Evolutionary conservation across 1,139 yeast species (phyloP).

Genomic region (Magnusiomyces tetraspermus): DNA sequence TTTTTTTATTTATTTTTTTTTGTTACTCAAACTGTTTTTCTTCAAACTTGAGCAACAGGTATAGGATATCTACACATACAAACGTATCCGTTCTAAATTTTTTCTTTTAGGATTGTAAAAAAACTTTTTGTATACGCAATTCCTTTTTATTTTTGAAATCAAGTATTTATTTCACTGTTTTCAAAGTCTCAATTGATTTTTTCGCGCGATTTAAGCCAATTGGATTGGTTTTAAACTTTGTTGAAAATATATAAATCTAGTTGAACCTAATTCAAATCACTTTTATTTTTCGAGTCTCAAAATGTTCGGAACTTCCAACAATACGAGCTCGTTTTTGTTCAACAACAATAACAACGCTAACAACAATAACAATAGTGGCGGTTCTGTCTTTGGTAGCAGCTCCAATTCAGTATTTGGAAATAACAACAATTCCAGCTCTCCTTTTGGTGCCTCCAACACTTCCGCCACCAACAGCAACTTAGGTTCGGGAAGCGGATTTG

Average conservation of each 20-base stretch:
- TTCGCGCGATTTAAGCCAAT: no score
- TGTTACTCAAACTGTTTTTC: neutral
- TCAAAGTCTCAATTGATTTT: no score
- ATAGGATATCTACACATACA: neutral
- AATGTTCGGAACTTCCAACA: neutral
- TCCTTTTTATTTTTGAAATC: neutral
- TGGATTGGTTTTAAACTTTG: neutral
- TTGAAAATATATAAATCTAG: neutral
- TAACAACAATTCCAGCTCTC: constrained; percentile 17
- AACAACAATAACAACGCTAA: constrained; percentile 14
- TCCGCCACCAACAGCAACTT: constrained; percentile 19
- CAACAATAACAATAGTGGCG: constrained; percentile 15
- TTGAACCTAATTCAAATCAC: no score
- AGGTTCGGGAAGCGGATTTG: neutral
- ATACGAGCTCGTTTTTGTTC: neutral
- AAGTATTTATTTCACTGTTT: neutral
- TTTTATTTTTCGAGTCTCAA: neutral
- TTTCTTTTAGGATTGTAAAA: no score
- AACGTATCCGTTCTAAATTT: neutral
- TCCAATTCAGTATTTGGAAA: constrained; percentile 20
- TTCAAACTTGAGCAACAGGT: neutral
- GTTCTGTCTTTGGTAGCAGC: constrained; percentile 21
- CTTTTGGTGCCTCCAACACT: constrained; percentile 15
- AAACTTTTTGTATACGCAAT: neutral
- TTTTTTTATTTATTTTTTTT: no score